Base-by-base conservation (phyloP, 139 green algal genomes). In the Asterochloris sp. region DNA sequence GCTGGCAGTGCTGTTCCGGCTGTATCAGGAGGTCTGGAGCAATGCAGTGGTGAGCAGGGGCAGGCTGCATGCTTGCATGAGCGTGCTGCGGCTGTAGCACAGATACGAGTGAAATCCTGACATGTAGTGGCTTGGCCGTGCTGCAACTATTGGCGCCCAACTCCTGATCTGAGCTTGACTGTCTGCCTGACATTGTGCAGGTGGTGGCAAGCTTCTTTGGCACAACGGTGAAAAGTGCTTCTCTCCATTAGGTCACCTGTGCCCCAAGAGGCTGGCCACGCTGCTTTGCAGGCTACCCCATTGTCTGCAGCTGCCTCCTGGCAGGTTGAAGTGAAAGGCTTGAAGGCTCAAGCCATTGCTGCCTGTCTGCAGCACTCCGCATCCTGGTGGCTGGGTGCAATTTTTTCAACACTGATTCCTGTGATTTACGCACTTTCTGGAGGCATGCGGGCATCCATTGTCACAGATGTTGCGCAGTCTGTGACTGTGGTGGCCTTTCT, bases 11-110 rank as follows among this genome's bases (percentile, higher is more conserved):
- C 64, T 85, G 64, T 86, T 83, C 69, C 69, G 83, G 8, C 69
- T 86, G 62, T 86, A 78, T 60, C 83, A 86, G 47, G 83, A 86
- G 67, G 83, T 86, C 6, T 86, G 83, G 83, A 79, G 63, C 38
- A 86, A 83, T 81, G 83, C 83, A 11, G 23, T 86, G 14, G 83
- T 86, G 38, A 54, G 38, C 38, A 10, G 6, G 38, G 38, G 38
- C 38, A 54, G 38, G 38, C 38, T 6, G 38, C 38, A 54, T 2
- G 38, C 38, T 6, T 54, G 38, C 38, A 6, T 6, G 6, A 54
- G 38, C 38, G 6, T 54, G 38, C 38, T 54, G 38, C 38, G 38
- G 38, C 38, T 54, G 4, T 6, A 54, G 38, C 38, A 54, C 38
- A 54, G 38, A 54, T 6, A 54, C 38, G 6, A 54, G 6, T 6